Evolutionary conservation across 1,284 basidiomycete species (phyloP).

Genomic region (Singerocomus rubriflavus): DNA sequence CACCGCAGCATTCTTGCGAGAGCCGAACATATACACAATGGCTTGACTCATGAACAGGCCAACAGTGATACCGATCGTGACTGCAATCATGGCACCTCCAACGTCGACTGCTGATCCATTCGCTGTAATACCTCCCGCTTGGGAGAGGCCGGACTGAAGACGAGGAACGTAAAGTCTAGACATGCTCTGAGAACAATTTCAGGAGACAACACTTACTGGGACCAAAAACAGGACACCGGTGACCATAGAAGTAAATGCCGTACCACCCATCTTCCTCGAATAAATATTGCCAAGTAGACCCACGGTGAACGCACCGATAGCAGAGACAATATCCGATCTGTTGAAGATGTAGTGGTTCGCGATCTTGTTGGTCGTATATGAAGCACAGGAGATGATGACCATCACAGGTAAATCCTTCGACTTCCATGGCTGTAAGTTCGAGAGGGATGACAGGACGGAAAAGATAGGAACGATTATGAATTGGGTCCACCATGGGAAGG

Average conservation of each 20-base stretch:
- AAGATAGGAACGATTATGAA: slow-evolving; percentile 83
- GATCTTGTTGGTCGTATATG: slow-evolving; percentile 74
- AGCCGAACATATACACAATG: slow-evolving; percentile 82
- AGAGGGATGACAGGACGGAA: slow-evolving; percentile 68
- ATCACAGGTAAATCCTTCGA: slow-evolving; percentile 76
- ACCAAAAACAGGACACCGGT: slow-evolving; percentile 84
- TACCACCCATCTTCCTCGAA: slow-evolving; percentile 83
- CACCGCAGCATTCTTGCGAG: slow-evolving; percentile 76
- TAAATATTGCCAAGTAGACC: slow-evolving; percentile 82
- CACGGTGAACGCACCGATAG: slow-evolving; percentile 85
- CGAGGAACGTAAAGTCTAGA: slow-evolving; percentile 9
- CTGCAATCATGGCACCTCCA: slow-evolving; percentile 81
- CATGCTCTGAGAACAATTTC: background rate
- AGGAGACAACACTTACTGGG: slow-evolving; percentile 50
- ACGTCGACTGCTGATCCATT: slow-evolving; percentile 72
- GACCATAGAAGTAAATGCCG: slow-evolving; percentile 88
- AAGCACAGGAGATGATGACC: slow-evolving; percentile 80
- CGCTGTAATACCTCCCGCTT: slow-evolving; percentile 76
- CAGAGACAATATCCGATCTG: slow-evolving; percentile 78
- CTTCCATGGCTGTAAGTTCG: slow-evolving; percentile 73
- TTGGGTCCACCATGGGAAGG: slow-evolving; percentile 73
- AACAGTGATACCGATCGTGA: slow-evolving; percentile 88
- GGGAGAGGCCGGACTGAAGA: slow-evolving; percentile 76
- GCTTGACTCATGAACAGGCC: slow-evolving; percentile 88
- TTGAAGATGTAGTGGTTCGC: slow-evolving; percentile 86